Evolutionary conservation across 2,329 filamentous ascomycete genomes (phyloP), one percentile per base, ranked within the genome.

Genomic region (Botrytis paeoniae): DNA sequence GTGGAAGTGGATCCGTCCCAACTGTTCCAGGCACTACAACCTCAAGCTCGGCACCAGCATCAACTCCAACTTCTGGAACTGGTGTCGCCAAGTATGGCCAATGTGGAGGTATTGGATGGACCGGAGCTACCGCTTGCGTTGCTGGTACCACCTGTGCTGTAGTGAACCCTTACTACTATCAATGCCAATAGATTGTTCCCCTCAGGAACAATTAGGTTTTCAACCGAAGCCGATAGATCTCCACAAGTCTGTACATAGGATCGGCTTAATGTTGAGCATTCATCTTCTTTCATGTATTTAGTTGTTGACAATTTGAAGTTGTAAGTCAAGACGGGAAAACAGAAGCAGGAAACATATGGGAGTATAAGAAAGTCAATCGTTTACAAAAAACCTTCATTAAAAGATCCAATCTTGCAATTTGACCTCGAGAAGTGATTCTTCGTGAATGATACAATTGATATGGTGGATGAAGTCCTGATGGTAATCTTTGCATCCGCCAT

Each of bases 51-150:
- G 57, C 39, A 20, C 54, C 62, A 5, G 29, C 22, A 48, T 41
- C 61, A 3, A 32, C 61, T 45, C 29, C 72, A 43, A 61, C 54
- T 51, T 57, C 70, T 3, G 59, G 70, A 43, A 22, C 63, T 48
- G 66, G 73, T 45, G 65, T 73, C 54, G 63, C 35, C 29, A 75
- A 65, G 39, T 79, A 68, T 25, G 69, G 54, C 43, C 76, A 79
- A 54, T 79, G 78, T 64, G 78, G 77, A 54, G 78, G 78, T 69
- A 70, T 64, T 48, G 70, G 70, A 7, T 78, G 74, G 35, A 69
- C 70, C 22, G 78, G 78, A 25, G 35, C 71, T 12, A 78, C 75
- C 9, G 37, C 8, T n/a, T 79, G 77, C 43, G 64, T 43, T 16
- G 51, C 41, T 25, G 60, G 72, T 8, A 69, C 45, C 35, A 71